phyloP scores from a whole-genome alignment of 768 basidiomycete species.

The Saitozyma sp. region DNA sequence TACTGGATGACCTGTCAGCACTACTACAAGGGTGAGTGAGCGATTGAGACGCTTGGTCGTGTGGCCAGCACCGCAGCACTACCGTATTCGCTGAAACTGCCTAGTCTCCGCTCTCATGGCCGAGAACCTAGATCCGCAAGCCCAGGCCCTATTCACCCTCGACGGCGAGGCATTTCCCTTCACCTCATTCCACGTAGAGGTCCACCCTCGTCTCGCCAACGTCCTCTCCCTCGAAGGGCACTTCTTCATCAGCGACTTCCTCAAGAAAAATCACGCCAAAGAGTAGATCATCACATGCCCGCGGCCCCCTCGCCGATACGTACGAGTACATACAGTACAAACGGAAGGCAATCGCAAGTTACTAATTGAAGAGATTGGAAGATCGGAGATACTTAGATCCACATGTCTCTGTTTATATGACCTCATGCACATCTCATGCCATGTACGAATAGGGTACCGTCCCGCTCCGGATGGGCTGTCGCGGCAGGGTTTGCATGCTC shows the following conservation, averaged over 20 bases:
- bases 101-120: slow-evolving; percentile 44
- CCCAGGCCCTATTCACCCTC: slow-evolving; percentile 5
- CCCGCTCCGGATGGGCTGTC: too few species aligned
- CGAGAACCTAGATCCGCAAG: slow-evolving; percentile 49
- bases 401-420: too few species aligned
- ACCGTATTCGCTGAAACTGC: neutral
- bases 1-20: slow-evolving; percentile 50
- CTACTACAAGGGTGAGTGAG: slow-evolving; percentile 45
- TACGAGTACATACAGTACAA: neutral
- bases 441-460: too few species aligned
- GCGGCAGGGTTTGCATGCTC: too few species aligned
- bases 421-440: too few species aligned
- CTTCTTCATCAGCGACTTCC: slow-evolving; percentile 41
- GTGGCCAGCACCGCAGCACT: neutral
- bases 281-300: slow-evolving; percentile 1
- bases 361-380: too few species aligned
- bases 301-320: neutral
- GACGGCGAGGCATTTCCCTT: slow-evolving; percentile 49
- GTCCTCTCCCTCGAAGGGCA: slow-evolving; percentile 39
- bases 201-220: slow-evolving; percentile 43
- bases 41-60: too few species aligned
- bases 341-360: too few species aligned
- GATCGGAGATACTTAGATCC: too few species aligned
- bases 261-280: slow-evolving; percentile 32
- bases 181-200: slow-evolving; percentile 44